phyloP scores from a whole-genome alignment of 495 filamentous ascomycete species.

The Lasiosphaeris hirsuta region DNA sequence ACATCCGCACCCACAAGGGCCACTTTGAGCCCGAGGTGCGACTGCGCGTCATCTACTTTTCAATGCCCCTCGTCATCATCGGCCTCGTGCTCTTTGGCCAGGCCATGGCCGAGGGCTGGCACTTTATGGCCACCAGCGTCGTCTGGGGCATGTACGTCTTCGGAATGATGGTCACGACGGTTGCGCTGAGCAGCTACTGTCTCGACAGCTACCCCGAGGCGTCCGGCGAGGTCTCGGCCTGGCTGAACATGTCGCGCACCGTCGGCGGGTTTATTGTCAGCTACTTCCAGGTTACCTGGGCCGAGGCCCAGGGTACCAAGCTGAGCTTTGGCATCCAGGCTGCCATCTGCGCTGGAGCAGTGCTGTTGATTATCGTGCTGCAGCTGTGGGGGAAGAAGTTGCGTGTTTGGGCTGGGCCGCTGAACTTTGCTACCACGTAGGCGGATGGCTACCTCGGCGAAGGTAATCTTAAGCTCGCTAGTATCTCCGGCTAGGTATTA shows the following conservation, averaged over 20 bases:
- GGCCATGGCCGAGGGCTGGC: constrained; percentile 48
- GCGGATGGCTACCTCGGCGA: constrained; percentile 9
- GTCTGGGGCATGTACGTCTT: constrained; percentile 55
- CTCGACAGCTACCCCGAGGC: constrained; percentile 59
- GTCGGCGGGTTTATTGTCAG: constrained; percentile 49
- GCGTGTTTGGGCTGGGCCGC: constrained; percentile 29
- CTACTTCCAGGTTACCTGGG: constrained; percentile 48
- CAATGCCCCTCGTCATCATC: constrained; percentile 48
- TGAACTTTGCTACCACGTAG: constrained; percentile 20
- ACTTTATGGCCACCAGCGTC: constrained; percentile 55
- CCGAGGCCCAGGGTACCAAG: constrained; percentile 33
- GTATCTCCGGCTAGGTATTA: constrained; percentile 1
- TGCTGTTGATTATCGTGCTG: constrained; percentile 41
- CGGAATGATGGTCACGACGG: constrained; percentile 64
- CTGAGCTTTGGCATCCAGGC: constrained; percentile 51
- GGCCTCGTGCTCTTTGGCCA: constrained; percentile 56
- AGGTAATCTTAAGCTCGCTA: constrained; percentile 5
- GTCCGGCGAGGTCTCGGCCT: constrained; percentile 53
- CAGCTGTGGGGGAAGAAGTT: constrained; percentile 45
- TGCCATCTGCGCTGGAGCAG: constrained; percentile 39
- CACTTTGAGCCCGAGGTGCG: constrained; percentile 59
- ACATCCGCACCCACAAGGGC: constrained; percentile 48
- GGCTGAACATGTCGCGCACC: constrained; percentile 48
- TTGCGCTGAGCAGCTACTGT: constrained; percentile 57
- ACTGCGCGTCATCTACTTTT: constrained; percentile 48